Evolutionary conservation across 2,329 filamentous ascomycete genomes (phyloP), one percentile per base, ranked within the genome.

Genomic region (Ambrosiella cleistominuta): DNA sequence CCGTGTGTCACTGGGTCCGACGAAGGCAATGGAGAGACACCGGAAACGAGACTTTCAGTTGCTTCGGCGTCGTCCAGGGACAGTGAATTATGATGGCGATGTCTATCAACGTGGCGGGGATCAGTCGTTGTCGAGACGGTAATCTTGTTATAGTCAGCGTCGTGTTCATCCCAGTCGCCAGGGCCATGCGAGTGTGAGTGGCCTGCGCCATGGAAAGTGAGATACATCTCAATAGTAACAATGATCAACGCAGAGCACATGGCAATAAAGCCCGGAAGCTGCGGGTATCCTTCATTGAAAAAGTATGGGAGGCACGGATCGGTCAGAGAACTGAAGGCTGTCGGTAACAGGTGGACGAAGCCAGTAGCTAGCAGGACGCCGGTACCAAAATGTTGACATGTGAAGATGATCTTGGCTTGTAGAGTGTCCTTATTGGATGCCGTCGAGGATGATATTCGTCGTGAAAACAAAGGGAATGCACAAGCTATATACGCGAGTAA

Each of bases 361-460:
- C 87, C 86, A 1, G 87, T 93, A 9, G 88, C 86, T 62, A 93
- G 83, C n/a, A 93, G 74, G 17, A 93, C 88, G 60, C 87, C 87
- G 1, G 87, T 93, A 65, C 87, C 85, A 63, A 88, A 85, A 70
- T 88, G 85, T 63, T 85, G 80, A 64, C 81, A 82, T 62, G 82
- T 72, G 67, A 85, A 84, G 62, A 85, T 75, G 64, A 85, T 75
- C 19, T 69, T 74, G 62, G 74, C 75, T 56, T 82, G 81, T 15
- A 61, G 15, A 8, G 59, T 56, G 52, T 57, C 51, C 42, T 52
- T 42, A 15, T 49, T 54, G 5, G 50, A 15, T n/a, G 17, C 45
- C 37, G 44, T 59, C 13, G 57, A 40, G 17, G 76, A 72, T 8
- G 45, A 56, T 54, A 60, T 57, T 62, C 79, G 76, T 57, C 78